Evolutionary conservation across 1,284 basidiomycete species (phyloP), one percentile per base, ranked within the genome.

Genomic region (Stygiomarasmius scandens): DNA sequence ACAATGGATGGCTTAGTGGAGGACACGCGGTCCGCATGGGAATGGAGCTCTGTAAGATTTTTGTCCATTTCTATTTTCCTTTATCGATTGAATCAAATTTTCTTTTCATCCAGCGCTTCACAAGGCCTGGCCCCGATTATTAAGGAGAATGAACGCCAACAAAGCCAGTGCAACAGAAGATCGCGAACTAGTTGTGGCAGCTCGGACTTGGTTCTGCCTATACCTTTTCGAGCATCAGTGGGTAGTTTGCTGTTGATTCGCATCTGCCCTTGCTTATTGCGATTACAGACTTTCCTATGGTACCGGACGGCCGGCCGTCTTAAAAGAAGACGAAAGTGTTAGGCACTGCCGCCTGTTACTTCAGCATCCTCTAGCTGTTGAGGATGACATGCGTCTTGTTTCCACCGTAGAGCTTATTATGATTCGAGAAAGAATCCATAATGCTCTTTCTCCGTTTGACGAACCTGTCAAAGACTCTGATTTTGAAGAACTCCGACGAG

Each of bases 1-100:
- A 95, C 63, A 92, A 92, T 64, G 93, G 93, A 1, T 96, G 94
- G 94, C 73, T 96, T 23, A 91, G 90, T 63, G 92, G 92, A 5
- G 93, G 93, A 4, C 93, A 96, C 73, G 94, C 94, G 16, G 92
- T 96, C 16, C 84, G 94, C 55, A 95, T 96, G 92, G 94, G 92
- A 20, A 85, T 95, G 77, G 94, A 96, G 68, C 79, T 95, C 56
- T 90, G 90, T 90, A 67, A 72, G 86, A 71, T 34, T 29, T 47
- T 23, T 36, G n/a, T n/a, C n/a, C n/a, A n/a, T n/a, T 54, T 23
- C 56, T 14, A 22, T 24, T 50, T 49, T 25, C 29, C 49, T 27
- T 20, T 9, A 48, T 49, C 20, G 46, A 44, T 23, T 48, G 44
- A 54, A 32, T 32, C 27, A 22, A 36, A 36, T 25, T 45, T 49